phyloP scores from a whole-genome alignment of 768 basidiomycete species.

The Boletus reticulatus region DNA sequence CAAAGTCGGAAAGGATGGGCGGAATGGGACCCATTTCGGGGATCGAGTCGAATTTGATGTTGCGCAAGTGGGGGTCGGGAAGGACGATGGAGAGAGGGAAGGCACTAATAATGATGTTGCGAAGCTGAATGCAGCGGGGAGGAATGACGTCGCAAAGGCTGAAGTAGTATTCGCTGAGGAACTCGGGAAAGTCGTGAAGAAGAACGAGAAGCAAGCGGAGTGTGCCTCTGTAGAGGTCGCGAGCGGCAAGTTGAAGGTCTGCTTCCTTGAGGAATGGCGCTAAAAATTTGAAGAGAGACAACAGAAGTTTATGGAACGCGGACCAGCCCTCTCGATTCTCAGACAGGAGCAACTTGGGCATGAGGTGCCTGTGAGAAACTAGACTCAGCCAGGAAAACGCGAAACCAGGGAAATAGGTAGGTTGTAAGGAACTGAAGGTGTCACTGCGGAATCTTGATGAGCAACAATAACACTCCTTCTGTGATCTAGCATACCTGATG shows the following conservation, averaged over 20 bases:
- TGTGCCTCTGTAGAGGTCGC: constrained; percentile 88
- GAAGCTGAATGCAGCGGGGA: constrained; percentile 88
- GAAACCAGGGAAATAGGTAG: constrained; percentile 95
- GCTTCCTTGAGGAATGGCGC: constrained; percentile 85
- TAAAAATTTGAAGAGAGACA: constrained; percentile 94
- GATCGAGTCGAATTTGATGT: constrained; percentile 68
- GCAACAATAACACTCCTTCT: neutral
- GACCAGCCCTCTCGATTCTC: constrained; percentile 96
- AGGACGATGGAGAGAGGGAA: constrained; percentile 81
- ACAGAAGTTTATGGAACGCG: constrained; percentile 90
- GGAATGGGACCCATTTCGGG: constrained; percentile 94
- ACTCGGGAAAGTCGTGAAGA: constrained; percentile 98
- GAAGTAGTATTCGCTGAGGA: constrained; percentile 96
- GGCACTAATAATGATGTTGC: constrained; percentile 94
- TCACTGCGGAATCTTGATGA: constrained; percentile 52
- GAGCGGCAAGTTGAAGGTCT: constrained; percentile 74
- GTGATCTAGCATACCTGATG: constrained; percentile 58
- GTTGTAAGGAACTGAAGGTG: constrained; percentile 93
- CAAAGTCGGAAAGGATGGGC: constrained; percentile 87
- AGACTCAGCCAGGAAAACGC: constrained; percentile 98
- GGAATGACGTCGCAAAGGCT: constrained; percentile 94
- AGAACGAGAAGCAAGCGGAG: constrained; percentile 90
- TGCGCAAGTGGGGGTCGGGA: constrained; percentile 84
- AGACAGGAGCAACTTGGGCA: constrained; percentile 89
- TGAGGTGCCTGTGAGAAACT: constrained; percentile 93